Conservation (phyloP, 805 yeast genomes). For the Yarrowia sp. region DNA sequence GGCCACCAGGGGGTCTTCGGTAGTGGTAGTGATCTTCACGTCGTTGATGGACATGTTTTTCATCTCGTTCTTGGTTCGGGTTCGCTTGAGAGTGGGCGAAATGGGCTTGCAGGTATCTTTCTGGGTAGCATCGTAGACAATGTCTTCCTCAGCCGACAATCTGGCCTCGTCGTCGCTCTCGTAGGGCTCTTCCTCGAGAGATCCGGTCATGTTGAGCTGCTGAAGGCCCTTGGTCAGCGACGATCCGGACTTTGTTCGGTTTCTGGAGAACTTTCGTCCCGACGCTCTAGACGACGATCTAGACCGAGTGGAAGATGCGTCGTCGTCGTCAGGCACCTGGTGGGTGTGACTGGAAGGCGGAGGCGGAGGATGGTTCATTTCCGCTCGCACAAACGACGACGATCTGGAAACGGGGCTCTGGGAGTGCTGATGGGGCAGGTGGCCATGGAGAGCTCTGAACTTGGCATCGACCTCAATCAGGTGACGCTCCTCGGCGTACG, state of each 20-base stretch:
- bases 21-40: constrained; percentile 31
- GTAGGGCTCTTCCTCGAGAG: constrained; percentile 33
- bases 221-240: constrained; percentile 23
- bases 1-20: constrained; percentile 49
- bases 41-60: constrained; percentile 35
- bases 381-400: constrained; percentile 40
- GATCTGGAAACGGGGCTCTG: constrained; percentile 29
- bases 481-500: constrained; percentile 68
- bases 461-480: constrained; percentile 74
- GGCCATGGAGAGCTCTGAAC: constrained; percentile 55
- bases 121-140: constrained; percentile 16
- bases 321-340: constrained; percentile 23
- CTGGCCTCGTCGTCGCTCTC: constrained; percentile 23
- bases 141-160: constrained; percentile 23
- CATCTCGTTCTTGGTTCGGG: constrained; percentile 25
- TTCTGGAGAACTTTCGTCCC: constrained; percentile 13
- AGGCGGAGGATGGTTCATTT: constrained; percentile 41
- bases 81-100: constrained; percentile 28
- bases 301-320: constrained; percentile 7
- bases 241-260: constrained; percentile 17
- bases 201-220: constrained; percentile 26
- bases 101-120: constrained; percentile 32
- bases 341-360: constrained; percentile 40
- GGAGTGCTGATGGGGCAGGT: constrained; percentile 27
- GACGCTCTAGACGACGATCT: constrained; percentile 22